Evolutionary conservation across 352 stramenopile species (phyloP), one percentile per base, ranked within the genome.

Genomic region (Ophiocytium majus): DNA sequence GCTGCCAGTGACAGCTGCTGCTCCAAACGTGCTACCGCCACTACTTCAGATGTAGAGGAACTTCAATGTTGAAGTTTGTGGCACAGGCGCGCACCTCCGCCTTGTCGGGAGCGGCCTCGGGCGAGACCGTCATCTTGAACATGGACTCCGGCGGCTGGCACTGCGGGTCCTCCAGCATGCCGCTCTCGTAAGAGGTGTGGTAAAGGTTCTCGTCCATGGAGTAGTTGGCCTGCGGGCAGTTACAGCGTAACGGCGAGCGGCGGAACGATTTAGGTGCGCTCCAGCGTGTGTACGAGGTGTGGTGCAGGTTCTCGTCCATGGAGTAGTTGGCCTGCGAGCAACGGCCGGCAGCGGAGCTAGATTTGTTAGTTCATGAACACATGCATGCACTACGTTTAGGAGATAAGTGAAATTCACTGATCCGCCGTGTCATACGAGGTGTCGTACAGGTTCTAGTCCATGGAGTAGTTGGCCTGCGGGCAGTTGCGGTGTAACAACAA

Each of bases 361-460:
- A n/a, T n/a, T n/a, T n/a, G n/a, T n/a, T n/a, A n/a, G n/a, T n/a
- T n/a, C n/a, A n/a, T n/a, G n/a, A n/a, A n/a, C n/a, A n/a, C n/a
- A n/a, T n/a, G n/a, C n/a, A n/a, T n/a, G n/a, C n/a, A n/a, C n/a
- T n/a, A n/a, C n/a, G n/a, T n/a, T n/a, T n/a, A n/a, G n/a, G n/a
- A n/a, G n/a, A n/a, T n/a, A n/a, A n/a, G n/a, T n/a, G n/a, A n/a
- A n/a, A n/a, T n/a, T n/a, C n/a, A n/a, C n/a, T n/a, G n/a, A n/a
- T n/a, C n/a, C n/a, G n/a, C n/a, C n/a, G n/a, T 96, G 89, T 99
- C 97, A 92, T 98, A 99, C 82, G 94, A 98, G 37, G 96, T 99
- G 92, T 99, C 96, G 92, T 98, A 98, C 76, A 99, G 89, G 91
- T 99, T 99, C 90, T 99, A 96, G 89, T 99, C 97, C 85, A 99